Conservation (phyloP, 768 basidiomycete species). For the Collybia sp. region DNA sequence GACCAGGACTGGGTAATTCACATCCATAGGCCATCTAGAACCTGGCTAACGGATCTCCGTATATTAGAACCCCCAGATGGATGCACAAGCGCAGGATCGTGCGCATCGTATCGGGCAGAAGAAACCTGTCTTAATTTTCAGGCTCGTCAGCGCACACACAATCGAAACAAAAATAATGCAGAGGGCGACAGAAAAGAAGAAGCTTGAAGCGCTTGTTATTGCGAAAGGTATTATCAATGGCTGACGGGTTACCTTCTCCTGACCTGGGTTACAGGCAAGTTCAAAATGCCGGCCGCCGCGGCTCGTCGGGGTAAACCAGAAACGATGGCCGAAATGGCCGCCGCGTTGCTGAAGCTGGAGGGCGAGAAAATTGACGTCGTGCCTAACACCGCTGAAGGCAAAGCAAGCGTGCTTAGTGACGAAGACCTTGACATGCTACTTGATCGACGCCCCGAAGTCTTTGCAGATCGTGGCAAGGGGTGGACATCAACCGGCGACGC, state of each 20-base stretch:
- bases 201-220: constrained; percentile 93
- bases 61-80: constrained; percentile 90
- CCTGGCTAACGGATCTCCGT: not conserved
- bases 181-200: constrained; percentile 79
- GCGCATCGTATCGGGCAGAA: constrained; percentile 97
- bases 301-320: constrained; percentile 47
- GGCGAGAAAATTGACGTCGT: constrained; percentile 90
- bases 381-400: constrained; percentile 63
- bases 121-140: constrained; percentile 83
- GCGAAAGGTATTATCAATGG: constrained; percentile 61
- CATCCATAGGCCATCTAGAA: not conserved
- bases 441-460: constrained; percentile 75
- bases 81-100: constrained; percentile 91
- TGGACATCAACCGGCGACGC: constrained; percentile 54
- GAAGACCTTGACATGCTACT: constrained; percentile 76
- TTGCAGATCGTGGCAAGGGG: constrained; percentile 62
- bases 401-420: constrained; percentile 73
- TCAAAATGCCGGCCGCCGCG: constrained; percentile 64
- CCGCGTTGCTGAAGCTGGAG: constrained; percentile 72
- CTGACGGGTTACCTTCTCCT: not conserved
- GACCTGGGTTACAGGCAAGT: constrained; percentile 55
- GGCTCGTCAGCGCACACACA: constrained; percentile 83
- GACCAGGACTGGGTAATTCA: constrained; percentile 82
- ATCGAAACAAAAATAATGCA: constrained; percentile 92
- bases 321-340: constrained; percentile 77